These are phyloP conservation scores for Mycena latifolia DNA, from an alignment of 768 basidiomycete species.

Conservation along the genomic window DNA sequence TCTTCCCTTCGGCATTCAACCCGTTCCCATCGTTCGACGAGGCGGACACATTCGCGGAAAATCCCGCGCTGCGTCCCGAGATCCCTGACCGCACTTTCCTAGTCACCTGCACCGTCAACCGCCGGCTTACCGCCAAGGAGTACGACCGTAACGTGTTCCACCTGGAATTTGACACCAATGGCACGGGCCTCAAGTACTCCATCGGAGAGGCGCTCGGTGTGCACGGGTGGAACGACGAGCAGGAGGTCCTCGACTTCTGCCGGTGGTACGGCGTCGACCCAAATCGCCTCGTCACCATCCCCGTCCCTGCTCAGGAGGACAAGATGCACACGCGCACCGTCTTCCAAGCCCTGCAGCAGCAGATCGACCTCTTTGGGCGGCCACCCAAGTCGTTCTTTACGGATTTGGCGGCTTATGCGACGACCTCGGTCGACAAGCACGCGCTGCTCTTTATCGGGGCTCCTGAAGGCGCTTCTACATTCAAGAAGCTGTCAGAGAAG, in stretches of 20 bases:
- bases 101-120: slow-evolving; percentile 94
- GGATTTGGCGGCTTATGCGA: slow-evolving; percentile 84
- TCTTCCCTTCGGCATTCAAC: slow-evolving; percentile 86
- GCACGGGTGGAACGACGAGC: slow-evolving; percentile 96
- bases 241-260: slow-evolving; percentile 92
- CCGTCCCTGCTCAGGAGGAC: slow-evolving; percentile 72
- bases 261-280: slow-evolving; percentile 92
- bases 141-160: slow-evolving; percentile 99
- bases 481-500: slow-evolving; percentile 96
- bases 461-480: slow-evolving; percentile 90
- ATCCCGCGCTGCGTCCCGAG: slow-evolving; percentile 87
- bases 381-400: slow-evolving; percentile 97
- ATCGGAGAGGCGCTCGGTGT: slow-evolving; percentile 98
- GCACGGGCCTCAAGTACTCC: slow-evolving; percentile 94
- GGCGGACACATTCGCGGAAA: slow-evolving; percentile 62
- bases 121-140: slow-evolving; percentile 92
- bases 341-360: slow-evolving; percentile 95
- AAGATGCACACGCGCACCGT: slow-evolving; percentile 93
- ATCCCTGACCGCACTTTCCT: slow-evolving; percentile 91
- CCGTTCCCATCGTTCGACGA: slow-evolving; percentile 57
- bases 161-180: slow-evolving; percentile 92
- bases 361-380: slow-evolving; percentile 95
- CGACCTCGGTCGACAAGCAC: slow-evolving; percentile 74
- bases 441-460: slow-evolving; percentile 93
- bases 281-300: slow-evolving; percentile 83